Conservation (phyloP, 192 early-diverging fungal species). For the Linnemannia zychae region DNA sequence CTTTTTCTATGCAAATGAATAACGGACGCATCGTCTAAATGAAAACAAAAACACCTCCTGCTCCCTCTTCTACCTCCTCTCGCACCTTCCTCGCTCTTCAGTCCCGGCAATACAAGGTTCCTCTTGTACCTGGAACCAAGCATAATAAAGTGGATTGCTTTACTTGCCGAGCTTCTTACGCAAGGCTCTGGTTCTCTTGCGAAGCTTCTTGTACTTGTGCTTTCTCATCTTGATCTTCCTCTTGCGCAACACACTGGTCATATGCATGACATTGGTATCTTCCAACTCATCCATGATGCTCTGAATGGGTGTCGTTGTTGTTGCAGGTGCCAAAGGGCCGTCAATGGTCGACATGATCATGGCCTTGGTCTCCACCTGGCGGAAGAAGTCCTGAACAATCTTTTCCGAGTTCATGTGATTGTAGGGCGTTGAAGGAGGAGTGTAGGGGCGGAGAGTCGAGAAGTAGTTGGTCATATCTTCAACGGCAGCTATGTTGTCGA, state of each 20-base stretch:
- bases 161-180: constrained; percentile 83
- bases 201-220: constrained; percentile 94
- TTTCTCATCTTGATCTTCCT: constrained; percentile 96
- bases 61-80: neutral
- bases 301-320: neutral
- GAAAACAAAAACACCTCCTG: neutral
- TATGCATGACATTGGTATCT: constrained; percentile 57
- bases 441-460: constrained; percentile 57
- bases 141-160: neutral
- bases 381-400: constrained; percentile 44
- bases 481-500: constrained; percentile 11
- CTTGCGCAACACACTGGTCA: constrained; percentile 87
- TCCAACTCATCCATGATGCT: constrained; percentile 36
- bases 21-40: neutral
- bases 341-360: constrained; percentile 19
- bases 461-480: constrained; percentile 55
- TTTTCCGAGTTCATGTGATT: constrained; percentile 20
- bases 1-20: neutral
- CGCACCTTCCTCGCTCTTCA: neutral
- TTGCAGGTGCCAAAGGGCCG: neutral
- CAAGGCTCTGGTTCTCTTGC: constrained; percentile 83
- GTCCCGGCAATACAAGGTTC: neutral
- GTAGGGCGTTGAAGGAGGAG: constrained; percentile 34
- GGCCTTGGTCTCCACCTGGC: constrained; percentile 16
- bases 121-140: neutral